Base-by-base conservation (phyloP, 345 rosid species). In the Salix koriyanagi region DNA sequence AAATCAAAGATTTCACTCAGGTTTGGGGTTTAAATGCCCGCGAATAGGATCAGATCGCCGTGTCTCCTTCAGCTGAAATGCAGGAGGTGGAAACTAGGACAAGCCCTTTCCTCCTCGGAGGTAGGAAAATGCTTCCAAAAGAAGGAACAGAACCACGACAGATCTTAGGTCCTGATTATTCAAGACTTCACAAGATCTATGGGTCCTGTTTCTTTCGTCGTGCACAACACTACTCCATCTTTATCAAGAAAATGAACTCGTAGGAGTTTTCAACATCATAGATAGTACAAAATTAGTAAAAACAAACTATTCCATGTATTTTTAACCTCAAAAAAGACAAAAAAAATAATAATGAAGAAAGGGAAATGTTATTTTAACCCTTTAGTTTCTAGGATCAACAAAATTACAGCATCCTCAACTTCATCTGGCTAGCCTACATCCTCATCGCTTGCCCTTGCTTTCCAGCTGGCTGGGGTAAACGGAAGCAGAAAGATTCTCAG, bases 341-440 rank as follows among this genome's bases (percentile, higher is more conserved):
- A 75, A 79, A 21, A 79, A 21, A 79, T 72, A 76, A 19, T 69
- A 76, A 70, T 15, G 80, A 79, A 75, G 70, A n/a, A 56, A 50
- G 81, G 70, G 70, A 75, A 32, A 15, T 30, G 37, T 62, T 44
- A 36, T 41, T 41, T 41, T 10, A 64, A n/a, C 75, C 83, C 68
- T 44, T 69, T 16, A 23, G 23, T 76, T 78, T 69, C 83, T 72
- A 25, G 76, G 74, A 72, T 44, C 56, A 73, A 46, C 76, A 85
- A 81, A 83, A 79, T 85, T 83, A 87, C 85, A 79, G 66, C 66
- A 75, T 54, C 46, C 62, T 67, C 54, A 68, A 73, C 46, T 36
- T 70, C 61, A 46, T 46, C 79, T 70, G 77, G 25, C 28, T 70
- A 79, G 28, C 28, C 84, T 64, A 72, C 52, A 61, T 72, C 72